These are phyloP conservation scores for Ophiosphaerella narmari DNA, from an alignment of 2,329 filamentous ascomycete species.

Conservation along the genomic window DNA sequence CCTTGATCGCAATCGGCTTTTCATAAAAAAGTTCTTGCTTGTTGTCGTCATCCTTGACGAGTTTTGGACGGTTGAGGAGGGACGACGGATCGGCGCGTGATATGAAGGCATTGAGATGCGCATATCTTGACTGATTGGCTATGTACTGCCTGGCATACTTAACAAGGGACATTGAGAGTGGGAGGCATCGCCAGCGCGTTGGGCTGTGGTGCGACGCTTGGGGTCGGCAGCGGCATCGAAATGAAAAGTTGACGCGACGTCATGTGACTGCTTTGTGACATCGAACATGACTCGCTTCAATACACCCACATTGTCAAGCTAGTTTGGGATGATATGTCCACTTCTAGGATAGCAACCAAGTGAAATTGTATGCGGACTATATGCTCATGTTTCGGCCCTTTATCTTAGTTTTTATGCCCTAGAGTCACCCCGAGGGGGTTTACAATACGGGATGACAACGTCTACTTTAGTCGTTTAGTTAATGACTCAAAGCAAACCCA, in stretches of 20 bases:
- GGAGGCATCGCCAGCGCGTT: slow-evolving; percentile 28
- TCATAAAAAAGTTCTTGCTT: slow-evolving; percentile 22
- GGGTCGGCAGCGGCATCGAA: slow-evolving; percentile 4
- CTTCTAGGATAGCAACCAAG: too few relatives aligned
- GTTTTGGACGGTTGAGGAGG: slow-evolving; percentile 29
- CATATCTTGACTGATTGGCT: slow-evolving; percentile 38
- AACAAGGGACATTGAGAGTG: slow-evolving; percentile 46
- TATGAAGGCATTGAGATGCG: slow-evolving; percentile 47
- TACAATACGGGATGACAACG: too few relatives aligned
- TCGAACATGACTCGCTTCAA: slow-evolving; percentile 2
- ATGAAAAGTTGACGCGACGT: slow-evolving; percentile 16
- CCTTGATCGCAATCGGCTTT: slow-evolving; percentile 53
- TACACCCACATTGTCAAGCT: neutral
- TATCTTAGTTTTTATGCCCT: too few relatives aligned
- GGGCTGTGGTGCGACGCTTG: slow-evolving; percentile 5
- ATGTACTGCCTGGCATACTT: slow-evolving; percentile 43
- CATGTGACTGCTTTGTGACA: slow-evolving; percentile 8
- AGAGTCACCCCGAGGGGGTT: too few relatives aligned
- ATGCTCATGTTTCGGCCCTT: too few relatives aligned
- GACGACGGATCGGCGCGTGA: slow-evolving; percentile 23
- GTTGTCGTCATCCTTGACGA: slow-evolving; percentile 1
- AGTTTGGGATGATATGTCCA: too few relatives aligned
- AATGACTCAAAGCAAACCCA: too few relatives aligned
- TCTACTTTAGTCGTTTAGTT: too few relatives aligned
- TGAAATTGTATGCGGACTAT: too few relatives aligned